Evolutionary conservation across 495 filamentous ascomycete genomes (phyloP).

Genomic region (Penicillium taxi): DNA sequence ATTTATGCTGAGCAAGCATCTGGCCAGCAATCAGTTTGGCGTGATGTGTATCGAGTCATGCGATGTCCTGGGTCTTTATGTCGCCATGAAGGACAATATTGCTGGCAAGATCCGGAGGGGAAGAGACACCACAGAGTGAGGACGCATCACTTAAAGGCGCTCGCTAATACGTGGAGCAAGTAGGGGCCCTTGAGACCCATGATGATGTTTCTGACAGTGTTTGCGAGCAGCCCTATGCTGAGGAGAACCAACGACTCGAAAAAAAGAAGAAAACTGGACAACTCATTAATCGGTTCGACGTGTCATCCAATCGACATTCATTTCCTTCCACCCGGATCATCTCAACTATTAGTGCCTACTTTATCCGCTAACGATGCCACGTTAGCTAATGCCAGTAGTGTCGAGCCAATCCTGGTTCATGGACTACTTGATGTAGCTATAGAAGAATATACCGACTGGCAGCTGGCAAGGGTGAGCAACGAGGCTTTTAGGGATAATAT

Average conservation of each 20-base stretch:
- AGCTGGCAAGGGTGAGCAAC: slow-evolving; percentile 2
- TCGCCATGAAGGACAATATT: slow-evolving; percentile 16
- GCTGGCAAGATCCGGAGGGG: slow-evolving; percentile 14
- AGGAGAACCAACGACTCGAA: slow-evolving; percentile 5
- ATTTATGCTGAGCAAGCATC: slow-evolving; percentile 9
- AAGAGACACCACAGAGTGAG: slow-evolving; percentile 9
- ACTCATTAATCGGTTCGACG: background rate
- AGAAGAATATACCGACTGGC: slow-evolving; percentile 6
- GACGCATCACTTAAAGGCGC: slow-evolving; percentile 6
- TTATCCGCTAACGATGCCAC: too few relatives aligned
- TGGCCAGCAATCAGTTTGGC: background rate
- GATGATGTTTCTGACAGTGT: slow-evolving; percentile 6
- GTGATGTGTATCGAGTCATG: slow-evolving; percentile 5
- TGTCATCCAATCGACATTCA: slow-evolving; percentile 5
- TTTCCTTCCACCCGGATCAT: background rate
- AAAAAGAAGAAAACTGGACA: slow-evolving; percentile 3
- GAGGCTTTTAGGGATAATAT: slow-evolving; percentile 4
- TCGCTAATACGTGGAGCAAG: slow-evolving; percentile 7
- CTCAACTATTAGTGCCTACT: too few relatives aligned
- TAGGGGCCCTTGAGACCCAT: slow-evolving; percentile 1
- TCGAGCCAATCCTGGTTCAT: too few relatives aligned
- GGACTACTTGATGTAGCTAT: slow-evolving; percentile 4
- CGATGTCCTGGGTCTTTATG: slow-evolving; percentile 15
- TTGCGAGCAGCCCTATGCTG: slow-evolving; percentile 8
- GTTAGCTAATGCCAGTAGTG: background rate